A percentile compares a stretch with the other conserved stretches of the same genome.
phyloP scores from a whole-genome alignment of 768 basidiomycete genomes.

The Podaxis rugospora region DNA sequence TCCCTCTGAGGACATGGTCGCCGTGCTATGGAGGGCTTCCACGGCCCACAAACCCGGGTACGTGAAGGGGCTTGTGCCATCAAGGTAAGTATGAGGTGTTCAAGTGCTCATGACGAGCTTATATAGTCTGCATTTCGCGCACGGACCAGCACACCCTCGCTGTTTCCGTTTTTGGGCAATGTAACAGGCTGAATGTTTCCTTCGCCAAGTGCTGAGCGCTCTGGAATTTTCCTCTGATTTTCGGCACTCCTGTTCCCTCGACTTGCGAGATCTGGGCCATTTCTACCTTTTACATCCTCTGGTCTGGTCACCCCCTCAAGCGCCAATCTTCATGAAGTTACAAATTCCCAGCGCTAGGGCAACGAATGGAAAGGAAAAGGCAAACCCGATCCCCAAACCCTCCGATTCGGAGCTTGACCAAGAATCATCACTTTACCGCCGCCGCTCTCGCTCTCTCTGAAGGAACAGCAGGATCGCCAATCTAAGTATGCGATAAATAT shows the following conservation, averaged over 20 bases:
- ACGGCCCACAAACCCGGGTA: slow-evolving; percentile 53
- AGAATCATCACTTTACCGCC: neutral
- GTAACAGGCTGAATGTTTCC: neutral
- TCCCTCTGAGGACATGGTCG: slow-evolving; percentile 68
- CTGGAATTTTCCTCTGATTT: neutral
- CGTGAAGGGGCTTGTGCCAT: slow-evolving; percentile 55
- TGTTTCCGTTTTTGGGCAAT: neutral
- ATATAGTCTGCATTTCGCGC: slow-evolving; percentile 24
- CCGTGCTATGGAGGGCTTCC: slow-evolving; percentile 63
- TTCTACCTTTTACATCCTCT: too few species aligned
- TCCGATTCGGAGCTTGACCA: neutral
- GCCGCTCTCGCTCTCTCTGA: neutral
- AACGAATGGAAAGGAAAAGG: neutral
- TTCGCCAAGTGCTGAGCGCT: neutral
- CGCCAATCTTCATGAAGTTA: neutral
- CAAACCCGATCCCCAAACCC: neutral
- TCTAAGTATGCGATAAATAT: neutral
- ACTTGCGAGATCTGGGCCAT: too few species aligned
- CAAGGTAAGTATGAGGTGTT: slow-evolving; percentile 57
- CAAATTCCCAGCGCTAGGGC: neutral
- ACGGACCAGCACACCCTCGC: slow-evolving; percentile 28
- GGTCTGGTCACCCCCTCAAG: neutral
- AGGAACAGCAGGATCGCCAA: neutral
- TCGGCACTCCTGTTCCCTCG: neutral
- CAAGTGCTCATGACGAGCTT: neutral